Conservation (phyloP, 2,329 filamentous ascomycete genomes). For the Fusarium neocosmosporiellum region DNA sequence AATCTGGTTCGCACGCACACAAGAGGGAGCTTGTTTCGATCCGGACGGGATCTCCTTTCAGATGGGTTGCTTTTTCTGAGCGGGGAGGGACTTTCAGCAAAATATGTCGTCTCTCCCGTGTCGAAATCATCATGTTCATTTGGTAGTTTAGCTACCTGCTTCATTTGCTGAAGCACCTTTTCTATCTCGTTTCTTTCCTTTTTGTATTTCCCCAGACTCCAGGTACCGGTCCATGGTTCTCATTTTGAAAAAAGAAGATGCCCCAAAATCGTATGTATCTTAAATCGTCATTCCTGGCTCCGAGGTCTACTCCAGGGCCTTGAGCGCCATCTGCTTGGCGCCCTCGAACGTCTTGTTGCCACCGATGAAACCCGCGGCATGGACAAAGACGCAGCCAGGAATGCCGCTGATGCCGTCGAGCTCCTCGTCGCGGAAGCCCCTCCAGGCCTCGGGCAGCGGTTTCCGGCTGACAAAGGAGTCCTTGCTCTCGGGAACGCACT, state of each 20-base stretch:
- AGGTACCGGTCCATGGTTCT: constrained; percentile 8
- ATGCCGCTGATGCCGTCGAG: constrained; percentile 78
- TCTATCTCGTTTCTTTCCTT: constrained; percentile 20
- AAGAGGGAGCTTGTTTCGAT: constrained; percentile 36
- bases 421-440: constrained; percentile 88
- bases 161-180: constrained; percentile 27
- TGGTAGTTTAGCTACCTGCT: constrained; percentile 38
- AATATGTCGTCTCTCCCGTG: constrained; percentile 22
- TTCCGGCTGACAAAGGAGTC: constrained; percentile 93
- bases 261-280: constrained; percentile 1
- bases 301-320: constrained; percentile 70
- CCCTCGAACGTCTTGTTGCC: constrained; percentile 94
- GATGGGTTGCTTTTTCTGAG: constrained; percentile 3
- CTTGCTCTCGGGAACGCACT: constrained; percentile 86
- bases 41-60: constrained; percentile 38
- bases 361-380: constrained; percentile 95
- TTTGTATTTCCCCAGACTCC: constrained; percentile 12
- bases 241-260: constrained; percentile 1
- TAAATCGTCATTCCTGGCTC: constrained; percentile 3
- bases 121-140: constrained; percentile 37
- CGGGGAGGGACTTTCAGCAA: constrained; percentile 10
- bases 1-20: constrained; percentile 40
- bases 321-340: constrained; percentile 84
- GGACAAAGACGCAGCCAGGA: constrained; percentile 87
- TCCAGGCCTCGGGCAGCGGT: constrained; percentile 90